These are phyloP conservation scores for Cyclocybe cylindracea DNA, from an alignment of 768 basidiomycete species.

Conservation along the genomic window DNA sequence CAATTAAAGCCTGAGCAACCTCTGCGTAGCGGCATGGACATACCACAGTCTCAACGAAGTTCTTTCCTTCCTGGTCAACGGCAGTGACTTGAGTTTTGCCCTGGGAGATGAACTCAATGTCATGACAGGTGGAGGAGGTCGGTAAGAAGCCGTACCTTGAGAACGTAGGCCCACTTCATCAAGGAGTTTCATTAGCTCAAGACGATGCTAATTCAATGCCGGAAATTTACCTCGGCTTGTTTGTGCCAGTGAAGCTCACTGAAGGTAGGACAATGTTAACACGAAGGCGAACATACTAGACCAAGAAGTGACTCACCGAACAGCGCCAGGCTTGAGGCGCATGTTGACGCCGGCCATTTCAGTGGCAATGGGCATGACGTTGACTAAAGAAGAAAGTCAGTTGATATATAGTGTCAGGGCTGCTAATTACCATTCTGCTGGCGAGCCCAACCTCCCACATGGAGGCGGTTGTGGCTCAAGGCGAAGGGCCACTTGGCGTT, in stretches of 20 bases:
- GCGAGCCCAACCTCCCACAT: conserved; percentile 58
- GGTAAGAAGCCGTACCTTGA: conserved; percentile 28
- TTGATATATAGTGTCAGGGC: neutral
- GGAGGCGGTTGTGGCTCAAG: conserved; percentile 59
- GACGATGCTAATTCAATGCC: too few relatives aligned
- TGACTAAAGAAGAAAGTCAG: conserved; percentile 27
- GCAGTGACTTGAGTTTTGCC: conserved; percentile 49
- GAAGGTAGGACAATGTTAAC: conserved; percentile 4
- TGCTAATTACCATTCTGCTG: conserved; percentile 50
- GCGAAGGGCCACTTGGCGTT: conserved; percentile 68
- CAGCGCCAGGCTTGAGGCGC: conserved; percentile 50
- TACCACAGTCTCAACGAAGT: conserved; percentile 52
- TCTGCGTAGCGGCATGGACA: conserved; percentile 8
- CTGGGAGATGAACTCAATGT: conserved; percentile 11
- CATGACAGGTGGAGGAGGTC: neutral
- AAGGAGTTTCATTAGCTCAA: too few relatives aligned
- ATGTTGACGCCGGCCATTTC: conserved; percentile 46
- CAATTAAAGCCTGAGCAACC: too few relatives aligned
- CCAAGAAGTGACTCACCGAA: conserved; percentile 32
- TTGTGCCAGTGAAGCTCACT: conserved; percentile 60
- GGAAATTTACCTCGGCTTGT: conserved; percentile 37
- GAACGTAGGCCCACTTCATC: conserved; percentile 50
- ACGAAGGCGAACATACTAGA: neutral
- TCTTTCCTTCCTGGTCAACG: conserved; percentile 51
- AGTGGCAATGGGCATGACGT: conserved; percentile 46